These are phyloP conservation scores for Ogataea siamensis DNA, from an alignment of 805 yeast species.

Conservation along the genomic window DNA sequence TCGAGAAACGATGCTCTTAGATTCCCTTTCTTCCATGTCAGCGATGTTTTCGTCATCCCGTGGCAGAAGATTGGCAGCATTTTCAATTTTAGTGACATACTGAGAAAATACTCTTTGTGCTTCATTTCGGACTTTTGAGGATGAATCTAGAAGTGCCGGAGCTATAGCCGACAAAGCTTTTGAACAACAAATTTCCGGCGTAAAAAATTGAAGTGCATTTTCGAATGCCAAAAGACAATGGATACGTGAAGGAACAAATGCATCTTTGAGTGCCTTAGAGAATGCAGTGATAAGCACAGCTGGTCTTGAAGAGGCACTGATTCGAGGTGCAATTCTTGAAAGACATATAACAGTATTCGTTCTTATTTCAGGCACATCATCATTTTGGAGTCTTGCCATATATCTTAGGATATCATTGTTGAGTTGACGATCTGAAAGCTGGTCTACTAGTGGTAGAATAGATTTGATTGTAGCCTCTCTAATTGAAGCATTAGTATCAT, in stretches of 20 bases:
- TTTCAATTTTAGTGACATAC: slow-evolving; percentile 54
- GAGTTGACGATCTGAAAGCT: slow-evolving; percentile 72
- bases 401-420: slow-evolving; percentile 81
- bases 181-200: slow-evolving; percentile 73
- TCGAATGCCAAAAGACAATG: slow-evolving; percentile 77
- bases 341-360: slow-evolving; percentile 73
- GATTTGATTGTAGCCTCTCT: slow-evolving; percentile 78
- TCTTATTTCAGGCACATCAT: slow-evolving; percentile 71
- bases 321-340: slow-evolving; percentile 58
- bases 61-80: slow-evolving; percentile 40
- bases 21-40: slow-evolving; percentile 22
- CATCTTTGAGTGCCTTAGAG: slow-evolving; percentile 77
- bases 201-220: slow-evolving; percentile 59
- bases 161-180: slow-evolving; percentile 83
- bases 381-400: slow-evolving; percentile 80
- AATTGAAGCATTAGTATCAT: slow-evolving; percentile 78
- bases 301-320: slow-evolving; percentile 56
- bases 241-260: slow-evolving; percentile 68
- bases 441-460: slow-evolving; percentile 52
- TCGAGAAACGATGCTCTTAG: slow-evolving; percentile 16
- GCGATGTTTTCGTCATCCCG: slow-evolving; percentile 29
- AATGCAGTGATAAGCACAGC: slow-evolving; percentile 86
- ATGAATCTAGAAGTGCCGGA: slow-evolving; percentile 75
- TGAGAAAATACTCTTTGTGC: slow-evolving; percentile 67
- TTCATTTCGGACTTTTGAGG: slow-evolving; percentile 64